These are phyloP conservation scores for Colletotrichum camelliae DNA, from an alignment of 2,329 filamentous ascomycete species.

Conservation along the genomic window DNA sequence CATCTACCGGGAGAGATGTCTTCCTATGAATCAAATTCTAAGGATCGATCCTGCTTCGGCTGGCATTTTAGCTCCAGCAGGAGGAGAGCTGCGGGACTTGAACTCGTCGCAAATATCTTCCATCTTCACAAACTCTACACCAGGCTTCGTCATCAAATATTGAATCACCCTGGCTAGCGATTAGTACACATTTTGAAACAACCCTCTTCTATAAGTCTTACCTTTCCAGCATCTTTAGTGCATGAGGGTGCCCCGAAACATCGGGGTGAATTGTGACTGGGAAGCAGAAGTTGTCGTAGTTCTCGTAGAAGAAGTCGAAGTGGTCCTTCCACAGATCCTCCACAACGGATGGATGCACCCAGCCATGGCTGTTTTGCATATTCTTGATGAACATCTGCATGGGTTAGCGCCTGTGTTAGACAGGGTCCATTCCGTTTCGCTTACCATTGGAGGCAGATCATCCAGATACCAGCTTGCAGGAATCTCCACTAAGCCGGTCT, in stretches of 20 bases:
- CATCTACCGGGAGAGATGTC: background rate
- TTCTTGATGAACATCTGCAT: slow-evolving; percentile 71
- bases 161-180: slow-evolving; percentile 60
- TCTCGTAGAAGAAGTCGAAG: slow-evolving; percentile 76
- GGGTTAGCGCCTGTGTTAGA: background rate
- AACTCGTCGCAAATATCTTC: slow-evolving; percentile 74
- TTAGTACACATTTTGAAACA: background rate
- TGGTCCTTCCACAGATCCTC: slow-evolving; percentile 71
- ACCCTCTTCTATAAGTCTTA: background rate
- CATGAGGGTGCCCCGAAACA: slow-evolving; percentile 73
- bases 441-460: slow-evolving; percentile 62
- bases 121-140: slow-evolving; percentile 73
- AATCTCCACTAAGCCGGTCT: slow-evolving; percentile 70
- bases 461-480: slow-evolving; percentile 70
- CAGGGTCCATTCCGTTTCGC: background rate
- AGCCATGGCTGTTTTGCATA: slow-evolving; percentile 67
- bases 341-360: slow-evolving; percentile 58
- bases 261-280: slow-evolving; percentile 81
- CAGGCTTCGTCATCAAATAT: slow-evolving; percentile 65
- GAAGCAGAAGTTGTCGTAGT: slow-evolving; percentile 79
- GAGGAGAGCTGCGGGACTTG: slow-evolving; percentile 66
- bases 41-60: slow-evolving; percentile 32
- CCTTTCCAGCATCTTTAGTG: slow-evolving; percentile 71
- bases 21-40: background rate
- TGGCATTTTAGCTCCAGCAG: slow-evolving; percentile 65